Base-by-base conservation (phyloP, 176 grass and related monocot genomes). In the Musa beccarii region DNA sequence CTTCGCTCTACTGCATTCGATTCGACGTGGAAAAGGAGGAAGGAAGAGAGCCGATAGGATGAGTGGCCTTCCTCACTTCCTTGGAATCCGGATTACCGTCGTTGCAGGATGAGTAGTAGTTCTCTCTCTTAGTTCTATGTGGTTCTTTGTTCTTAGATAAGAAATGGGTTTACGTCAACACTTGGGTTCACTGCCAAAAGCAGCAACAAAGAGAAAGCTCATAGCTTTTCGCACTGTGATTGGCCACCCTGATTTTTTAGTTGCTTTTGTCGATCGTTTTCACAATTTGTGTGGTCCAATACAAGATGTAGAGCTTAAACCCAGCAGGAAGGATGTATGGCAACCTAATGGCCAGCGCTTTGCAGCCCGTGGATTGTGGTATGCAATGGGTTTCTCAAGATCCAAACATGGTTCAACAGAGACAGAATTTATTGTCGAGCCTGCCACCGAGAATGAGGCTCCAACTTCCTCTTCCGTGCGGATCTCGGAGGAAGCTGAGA, bases 401-500 rank as follows among this genome's bases (percentile, higher is more conserved):
- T 59, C 55, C 54, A 15, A 34, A 9, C 53, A 75, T 43, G 29
- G 61, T 59, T 43, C 7, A n/a, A 16, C 10, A 49, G 55, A 75
- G 49, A 59, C 73, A 8, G 26, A 75, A 75, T 75, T 75, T 28
- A 43, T 59, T 12, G 54, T 61, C 7, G 53, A 75, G 73, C 54
- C 73, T 49, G 26, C 52, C 11, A 9, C 15, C 49, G 23, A 34
- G 1, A 14, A 34, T 56, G 73, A 75, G 55, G n/a, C 54, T 12
- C 16, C 73, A 34, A 75, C 52, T 54, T 73, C 70, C 43, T 56
- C n/a, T 75, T 43, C 34, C 20, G 54, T 19, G 49, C 26, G 4
- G 52, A 12, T 85, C 80, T 4, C 14, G 0, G 53, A 84, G 19
- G 56, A 75, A 5, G 86, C 72, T 1, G 82, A 89, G 67, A 86